phyloP scores from a whole-genome alignment of 306 rosid genomes.

The Geum urbanum region DNA sequence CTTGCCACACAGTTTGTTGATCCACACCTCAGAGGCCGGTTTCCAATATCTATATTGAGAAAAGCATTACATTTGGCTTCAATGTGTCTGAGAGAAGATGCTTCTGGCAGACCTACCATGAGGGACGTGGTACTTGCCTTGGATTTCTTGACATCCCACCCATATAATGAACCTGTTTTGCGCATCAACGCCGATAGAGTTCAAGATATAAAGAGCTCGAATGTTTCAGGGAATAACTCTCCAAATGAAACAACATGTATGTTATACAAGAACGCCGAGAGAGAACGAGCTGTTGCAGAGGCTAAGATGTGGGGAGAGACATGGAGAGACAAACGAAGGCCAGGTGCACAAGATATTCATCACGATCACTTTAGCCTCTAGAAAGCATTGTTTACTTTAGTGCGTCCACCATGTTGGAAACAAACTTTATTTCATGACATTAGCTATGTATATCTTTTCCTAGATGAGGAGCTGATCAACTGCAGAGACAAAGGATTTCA shows the following conservation, averaged over 20 bases:
- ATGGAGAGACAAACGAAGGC: constrained; percentile 61
- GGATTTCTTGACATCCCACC: constrained; percentile 48
- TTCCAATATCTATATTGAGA: constrained; percentile 39
- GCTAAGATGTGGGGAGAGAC: constrained; percentile 86
- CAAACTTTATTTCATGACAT: background rate
- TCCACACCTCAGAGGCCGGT: constrained; percentile 52
- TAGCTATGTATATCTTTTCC: background rate
- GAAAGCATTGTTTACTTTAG: background rate
- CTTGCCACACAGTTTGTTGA: constrained; percentile 48
- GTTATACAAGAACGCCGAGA: constrained; percentile 48
- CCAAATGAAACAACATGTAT: constrained; percentile 55
- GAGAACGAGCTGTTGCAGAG: constrained; percentile 74
- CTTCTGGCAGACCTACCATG: constrained; percentile 60
- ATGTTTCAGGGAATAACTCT: constrained; percentile 41
- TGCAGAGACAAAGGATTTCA: background rate
- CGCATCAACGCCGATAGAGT: constrained; percentile 29
- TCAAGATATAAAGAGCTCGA: constrained; percentile 35
- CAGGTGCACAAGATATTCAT: constrained; percentile 40
- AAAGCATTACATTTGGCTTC: constrained; percentile 65
- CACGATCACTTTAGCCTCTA: constrained; percentile 26
- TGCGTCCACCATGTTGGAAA: background rate
- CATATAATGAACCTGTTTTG: constrained; percentile 32
- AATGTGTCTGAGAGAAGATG: constrained; percentile 68
- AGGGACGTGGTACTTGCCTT: constrained; percentile 71
- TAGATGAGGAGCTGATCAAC: background rate